Conservation (phyloP, 208 protist genomes). For the Trypanosoma grayi region DNA sequence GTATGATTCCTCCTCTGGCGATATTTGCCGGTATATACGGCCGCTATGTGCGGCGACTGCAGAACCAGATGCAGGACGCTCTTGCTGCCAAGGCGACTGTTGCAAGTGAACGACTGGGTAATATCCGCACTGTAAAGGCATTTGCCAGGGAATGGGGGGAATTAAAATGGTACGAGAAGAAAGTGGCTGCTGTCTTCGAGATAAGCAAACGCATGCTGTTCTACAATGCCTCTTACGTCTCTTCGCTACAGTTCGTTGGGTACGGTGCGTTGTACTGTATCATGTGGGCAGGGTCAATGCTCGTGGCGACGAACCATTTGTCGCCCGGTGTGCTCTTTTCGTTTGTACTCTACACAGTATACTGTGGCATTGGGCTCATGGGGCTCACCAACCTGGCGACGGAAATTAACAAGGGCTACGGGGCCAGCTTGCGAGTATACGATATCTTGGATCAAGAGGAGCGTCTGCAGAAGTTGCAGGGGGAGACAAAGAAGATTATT, state of each 20-base stretch:
- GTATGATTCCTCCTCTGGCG: slow-evolving; percentile 80
- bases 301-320: slow-evolving; percentile 67
- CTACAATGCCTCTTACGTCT: slow-evolving; percentile 74
- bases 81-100: slow-evolving; percentile 76
- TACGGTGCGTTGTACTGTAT: slow-evolving; percentile 85
- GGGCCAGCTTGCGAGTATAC: slow-evolving; percentile 74
- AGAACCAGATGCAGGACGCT: slow-evolving; percentile 79
- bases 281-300: slow-evolving; percentile 86
- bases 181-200: slow-evolving; percentile 63
- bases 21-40: slow-evolving; percentile 85
- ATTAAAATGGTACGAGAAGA: slow-evolving; percentile 69
- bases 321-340: slow-evolving; percentile 84
- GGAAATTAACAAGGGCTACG: slow-evolving; percentile 88
- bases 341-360: slow-evolving; percentile 91
- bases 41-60: slow-evolving; percentile 70
- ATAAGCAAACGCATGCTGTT: slow-evolving; percentile 69
- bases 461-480: slow-evolving; percentile 31
- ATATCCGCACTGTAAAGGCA: slow-evolving; percentile 81
- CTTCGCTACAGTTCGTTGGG: slow-evolving; percentile 76
- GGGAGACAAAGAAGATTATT: slow-evolving; percentile 36
- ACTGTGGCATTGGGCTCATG: slow-evolving; percentile 84
- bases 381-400: slow-evolving; percentile 80
- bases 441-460: slow-evolving; percentile 79
- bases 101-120: slow-evolving; percentile 77
- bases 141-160: slow-evolving; percentile 70